These are phyloP conservation scores for Alternaria rosae DNA, from an alignment of 2,329 filamentous ascomycete genomes.

Conservation along the genomic window DNA sequence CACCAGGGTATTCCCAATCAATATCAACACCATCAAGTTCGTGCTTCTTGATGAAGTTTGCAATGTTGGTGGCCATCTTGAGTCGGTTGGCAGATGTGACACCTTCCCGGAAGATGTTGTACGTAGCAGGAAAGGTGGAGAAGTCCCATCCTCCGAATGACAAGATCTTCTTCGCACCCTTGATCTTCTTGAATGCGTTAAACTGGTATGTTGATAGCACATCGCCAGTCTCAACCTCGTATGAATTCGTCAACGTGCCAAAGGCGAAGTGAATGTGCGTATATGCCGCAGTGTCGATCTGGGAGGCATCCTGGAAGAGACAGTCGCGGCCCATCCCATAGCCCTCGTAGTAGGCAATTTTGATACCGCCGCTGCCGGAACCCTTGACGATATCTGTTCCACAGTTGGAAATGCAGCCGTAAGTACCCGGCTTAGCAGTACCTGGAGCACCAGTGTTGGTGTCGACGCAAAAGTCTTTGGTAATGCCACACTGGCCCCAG, in stretches of 20 bases:
- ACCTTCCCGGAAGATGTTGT: conserved; percentile 49
- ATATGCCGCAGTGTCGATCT: conserved; percentile 6
- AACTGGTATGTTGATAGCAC: conserved; percentile 10
- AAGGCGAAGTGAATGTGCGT: conserved; percentile 28
- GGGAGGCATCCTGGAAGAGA: conserved; percentile 11
- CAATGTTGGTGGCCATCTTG: conserved; percentile 35
- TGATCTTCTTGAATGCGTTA: conserved; percentile 12
- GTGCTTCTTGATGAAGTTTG: conserved; percentile 29
- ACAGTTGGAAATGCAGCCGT: conserved; percentile 25
- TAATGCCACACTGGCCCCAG: conserved; percentile 28
- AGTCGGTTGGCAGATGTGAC: conserved; percentile 49
- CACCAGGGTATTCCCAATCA: conserved; percentile 55
- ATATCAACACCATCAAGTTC: conserved; percentile 51
- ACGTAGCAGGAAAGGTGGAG: conserved; percentile 50
- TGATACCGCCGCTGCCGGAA: not conserved
- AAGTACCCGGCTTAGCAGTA: conserved; percentile 11
- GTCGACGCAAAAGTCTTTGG: conserved; percentile 21
- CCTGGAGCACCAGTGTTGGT: conserved; percentile 10
- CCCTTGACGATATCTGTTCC: conserved; percentile 24
- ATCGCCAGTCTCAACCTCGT: not conserved
- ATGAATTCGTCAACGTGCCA: not conserved
- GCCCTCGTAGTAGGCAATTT: conserved; percentile 22
- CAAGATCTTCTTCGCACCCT: conserved; percentile 50
- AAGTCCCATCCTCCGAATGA: conserved; percentile 58
- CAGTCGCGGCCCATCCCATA: conserved; percentile 18